A percentile compares a stretch with the other conserved stretches of the same genome.
These are phyloP conservation scores for Fusarium camptoceras DNA, from an alignment of 2,329 filamentous ascomycete species.

Conservation along the genomic window DNA sequence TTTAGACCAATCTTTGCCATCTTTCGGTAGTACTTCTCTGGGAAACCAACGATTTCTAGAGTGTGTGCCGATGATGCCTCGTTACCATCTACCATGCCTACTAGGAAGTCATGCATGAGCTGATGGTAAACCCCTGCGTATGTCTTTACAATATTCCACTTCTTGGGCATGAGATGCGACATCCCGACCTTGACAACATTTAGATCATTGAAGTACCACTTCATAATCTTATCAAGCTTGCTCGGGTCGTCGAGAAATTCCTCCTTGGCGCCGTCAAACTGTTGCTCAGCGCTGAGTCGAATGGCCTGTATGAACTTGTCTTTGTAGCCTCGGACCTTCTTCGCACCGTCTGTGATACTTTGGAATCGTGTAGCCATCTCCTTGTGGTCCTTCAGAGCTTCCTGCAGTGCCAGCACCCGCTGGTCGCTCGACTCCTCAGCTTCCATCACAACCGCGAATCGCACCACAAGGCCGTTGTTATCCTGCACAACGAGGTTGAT, in stretches of 20 bases:
- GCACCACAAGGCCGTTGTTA: constrained; percentile 89
- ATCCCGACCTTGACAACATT: constrained; percentile 95
- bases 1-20: constrained; percentile 90
- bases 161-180: constrained; percentile 90
- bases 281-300: constrained; percentile 75
- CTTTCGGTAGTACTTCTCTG: constrained; percentile 94
- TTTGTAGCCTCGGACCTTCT: constrained; percentile 94
- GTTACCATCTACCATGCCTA: constrained; percentile 84
- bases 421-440: constrained; percentile 97
- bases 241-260: constrained; percentile 86
- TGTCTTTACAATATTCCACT: constrained; percentile 94
- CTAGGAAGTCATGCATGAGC: constrained; percentile 94
- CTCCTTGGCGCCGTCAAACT: constrained; percentile 78
- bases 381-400: constrained; percentile 94
- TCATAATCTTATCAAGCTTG: constrained; percentile 85
- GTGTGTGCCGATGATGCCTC: constrained; percentile 88
- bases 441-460: constrained; percentile 91
- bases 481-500: constrained; percentile 88
- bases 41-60: constrained; percentile 93
- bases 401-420: constrained; percentile 89
- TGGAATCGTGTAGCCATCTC: constrained; percentile 94
- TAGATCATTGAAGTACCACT: constrained; percentile 98
- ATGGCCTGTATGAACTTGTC: constrained; percentile 91
- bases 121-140: constrained; percentile 92
- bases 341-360: constrained; percentile 92